A percentile compares a stretch with the other conserved stretches of the same genome.
phyloP scores from a whole-genome alignment of 2,329 filamentous ascomycete genomes.

The Aspergillus sp. region DNA sequence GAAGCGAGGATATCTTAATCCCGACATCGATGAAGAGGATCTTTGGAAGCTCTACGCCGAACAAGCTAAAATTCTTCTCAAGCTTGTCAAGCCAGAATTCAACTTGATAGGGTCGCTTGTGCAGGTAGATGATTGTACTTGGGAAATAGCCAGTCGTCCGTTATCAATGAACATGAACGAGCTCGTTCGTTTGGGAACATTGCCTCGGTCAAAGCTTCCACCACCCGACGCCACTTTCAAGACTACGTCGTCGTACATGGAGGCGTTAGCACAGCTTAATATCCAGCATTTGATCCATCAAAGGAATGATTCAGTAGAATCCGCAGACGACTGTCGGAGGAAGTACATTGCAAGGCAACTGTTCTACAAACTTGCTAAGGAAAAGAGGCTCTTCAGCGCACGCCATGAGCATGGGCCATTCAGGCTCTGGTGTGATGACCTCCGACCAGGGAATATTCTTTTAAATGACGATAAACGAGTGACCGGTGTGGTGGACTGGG shows the following conservation, averaged over 20 bases:
- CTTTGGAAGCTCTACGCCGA: conserved; percentile 29
- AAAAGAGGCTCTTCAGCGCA: conserved; percentile 9
- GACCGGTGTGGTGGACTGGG: conserved; percentile 21
- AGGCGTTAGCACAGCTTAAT: conserved; percentile 45
- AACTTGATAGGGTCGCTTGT: not conserved
- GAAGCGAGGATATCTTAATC: conserved; percentile 26
- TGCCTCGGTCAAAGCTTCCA: not conserved
- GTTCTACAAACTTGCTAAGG: conserved; percentile 22
- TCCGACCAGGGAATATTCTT: conserved; percentile 20
- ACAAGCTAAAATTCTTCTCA: not conserved
- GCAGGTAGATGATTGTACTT: not conserved
- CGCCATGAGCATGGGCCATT: conserved; percentile 23
- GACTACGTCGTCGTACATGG: conserved; percentile 41
- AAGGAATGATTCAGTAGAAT: conserved; percentile 40
- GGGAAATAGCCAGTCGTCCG: not conserved
- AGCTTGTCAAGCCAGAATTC: not conserved
- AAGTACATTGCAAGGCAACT: conserved; percentile 23
- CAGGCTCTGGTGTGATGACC: conserved; percentile 25
- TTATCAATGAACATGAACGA: not conserved
- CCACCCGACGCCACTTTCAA: conserved; percentile 21
- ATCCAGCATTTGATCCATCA: conserved; percentile 43
- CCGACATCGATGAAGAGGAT: conserved; percentile 35
- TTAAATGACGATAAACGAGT: conserved; percentile 11
- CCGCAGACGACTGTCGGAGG: conserved; percentile 24
- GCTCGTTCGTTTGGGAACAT: not conserved